These are phyloP conservation scores for Xerocomellus amylosporus DNA, from an alignment of 768 basidiomycete genomes.

Conservation along the genomic window DNA sequence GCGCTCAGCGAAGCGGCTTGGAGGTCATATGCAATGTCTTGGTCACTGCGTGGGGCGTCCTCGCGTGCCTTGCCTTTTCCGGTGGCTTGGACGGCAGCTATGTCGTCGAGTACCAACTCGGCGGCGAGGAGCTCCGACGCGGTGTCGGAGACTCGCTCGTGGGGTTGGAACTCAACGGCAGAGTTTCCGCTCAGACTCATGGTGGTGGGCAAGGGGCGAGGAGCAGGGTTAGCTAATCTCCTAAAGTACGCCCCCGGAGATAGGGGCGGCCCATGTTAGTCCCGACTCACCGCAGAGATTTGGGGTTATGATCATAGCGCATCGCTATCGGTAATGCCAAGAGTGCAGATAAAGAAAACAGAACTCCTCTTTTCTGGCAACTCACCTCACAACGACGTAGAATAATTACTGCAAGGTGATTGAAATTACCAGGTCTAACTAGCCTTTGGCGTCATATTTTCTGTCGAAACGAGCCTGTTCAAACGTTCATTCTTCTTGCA, in stretches of 20 bases:
- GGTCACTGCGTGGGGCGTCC: slow-evolving; percentile 37
- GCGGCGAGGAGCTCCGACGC: slow-evolving; percentile 41
- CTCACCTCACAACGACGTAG: no score
- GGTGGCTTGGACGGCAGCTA: slow-evolving; percentile 32
- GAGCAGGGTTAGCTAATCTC: no score
- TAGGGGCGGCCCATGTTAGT: background rate
- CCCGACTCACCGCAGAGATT: background rate
- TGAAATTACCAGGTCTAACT: background rate
- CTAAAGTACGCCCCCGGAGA: background rate
- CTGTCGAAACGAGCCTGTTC: background rate
- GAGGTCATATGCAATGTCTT: slow-evolving; percentile 43
- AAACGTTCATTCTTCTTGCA: no score
- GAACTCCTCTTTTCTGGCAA: background rate
- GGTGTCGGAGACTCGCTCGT: slow-evolving; percentile 25
- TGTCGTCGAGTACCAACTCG: slow-evolving; percentile 42
- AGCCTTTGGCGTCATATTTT: background rate
- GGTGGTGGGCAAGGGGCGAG: background rate
- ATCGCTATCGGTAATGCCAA: background rate
- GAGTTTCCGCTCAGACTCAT: slow-evolving; percentile 10
- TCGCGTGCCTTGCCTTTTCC: slow-evolving; percentile 40
- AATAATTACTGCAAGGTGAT: no score
- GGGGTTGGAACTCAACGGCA: slow-evolving; percentile 13
- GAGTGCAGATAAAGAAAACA: background rate
- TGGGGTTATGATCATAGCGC: no score
- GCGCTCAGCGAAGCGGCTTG: slow-evolving; percentile 38